Base-by-base conservation (phyloP, 768 basidiomycete genomes). In the Termitomyces titanicus region DNA sequence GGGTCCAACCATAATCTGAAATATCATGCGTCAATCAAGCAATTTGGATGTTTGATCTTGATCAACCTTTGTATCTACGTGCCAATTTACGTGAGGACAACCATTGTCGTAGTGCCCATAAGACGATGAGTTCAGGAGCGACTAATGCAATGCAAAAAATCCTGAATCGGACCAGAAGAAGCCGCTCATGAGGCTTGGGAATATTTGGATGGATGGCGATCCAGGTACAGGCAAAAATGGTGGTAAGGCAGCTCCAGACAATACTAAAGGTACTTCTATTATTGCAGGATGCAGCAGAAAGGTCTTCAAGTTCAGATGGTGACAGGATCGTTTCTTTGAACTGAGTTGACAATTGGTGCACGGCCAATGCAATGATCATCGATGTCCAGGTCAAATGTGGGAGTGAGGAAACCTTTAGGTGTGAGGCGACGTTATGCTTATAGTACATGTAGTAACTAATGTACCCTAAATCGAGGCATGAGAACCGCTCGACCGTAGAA, bases 191-290 rank as follows among this genome's bases (percentile, higher is more conserved):
- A n/a, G 17, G 1, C 52, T 24, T 12, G 2, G 63, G 68, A 11
- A 67, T 59, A 38, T 69, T 66, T 0, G 65, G 67, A 34, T 69
- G 67, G 17, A 66, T 55, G 15, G 66, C 53, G 8, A 58, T 44
- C 62, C 62, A 69, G 15, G 57, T 63, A 31, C 64, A 68, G 2
- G 64, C 51, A 18, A 66, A 61, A 10, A 69, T 54, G 5, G 64
- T 65, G 4, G 48, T 33, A 17, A 64, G 35, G 47, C 66, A 69
- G 47, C 66, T 63, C 59, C 57, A 60, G 18, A 67, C 33, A 2
- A 69, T 65, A 15, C 60, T 42, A 50, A 52, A 63, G 3, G 53
- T 20, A 13, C 46, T 55, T 29, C 63, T 24, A 33, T 55, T 39
- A 29, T 43, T 50, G 37, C 45, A 45, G 1, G 27, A 34, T 1